phyloP scores from a whole-genome alignment of 495 filamentous ascomycete genomes.

The Aspergillus avenaceus region DNA sequence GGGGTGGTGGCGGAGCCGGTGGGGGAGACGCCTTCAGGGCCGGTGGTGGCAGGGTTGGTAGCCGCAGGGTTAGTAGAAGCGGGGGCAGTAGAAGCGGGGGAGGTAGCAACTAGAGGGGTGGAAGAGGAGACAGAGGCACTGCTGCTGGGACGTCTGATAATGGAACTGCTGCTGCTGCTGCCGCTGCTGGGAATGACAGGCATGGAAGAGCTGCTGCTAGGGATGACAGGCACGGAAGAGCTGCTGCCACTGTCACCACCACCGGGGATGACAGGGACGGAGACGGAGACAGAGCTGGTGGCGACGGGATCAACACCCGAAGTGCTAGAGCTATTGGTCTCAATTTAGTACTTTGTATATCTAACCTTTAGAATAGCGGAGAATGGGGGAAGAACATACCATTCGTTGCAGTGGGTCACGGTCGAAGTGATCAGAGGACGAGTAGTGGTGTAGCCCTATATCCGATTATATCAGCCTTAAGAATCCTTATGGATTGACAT shows the following conservation, averaged over 20 bases:
- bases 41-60: not conserved
- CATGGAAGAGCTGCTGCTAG: slow-evolving; percentile 17
- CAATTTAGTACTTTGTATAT: not conserved
- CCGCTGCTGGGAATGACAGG: slow-evolving; percentile 1
- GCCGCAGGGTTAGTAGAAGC: not conserved
- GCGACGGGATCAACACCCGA: not conserved
- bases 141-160: slow-evolving; percentile 10
- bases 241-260: slow-evolving; percentile 48
- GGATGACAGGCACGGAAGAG: slow-evolving; percentile 53
- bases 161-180: slow-evolving; percentile 33
- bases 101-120: not conserved
- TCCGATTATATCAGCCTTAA: slow-evolving; percentile 2
- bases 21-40: slow-evolving; percentile 28
- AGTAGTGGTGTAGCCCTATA: slow-evolving; percentile 54
- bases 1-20: slow-evolving; percentile 45
- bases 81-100: not conserved
- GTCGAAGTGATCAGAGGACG: slow-evolving; percentile 61
- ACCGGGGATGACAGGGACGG: slow-evolving; percentile 20
- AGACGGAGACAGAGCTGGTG: not conserved
- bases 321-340: slow-evolving; percentile 16
- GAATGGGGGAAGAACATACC: slow-evolving; percentile 36
- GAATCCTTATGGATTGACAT: too few relatives aligned
- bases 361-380: slow-evolving; percentile 5
- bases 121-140: slow-evolving; percentile 3
- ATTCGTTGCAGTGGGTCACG: slow-evolving; percentile 62